Percentiles rank a stretch among this genome's conserved stretches.
Conservation (phyloP, 495 filamentous ascomycete genomes). For the Penicillium atrosanguineum region DNA sequence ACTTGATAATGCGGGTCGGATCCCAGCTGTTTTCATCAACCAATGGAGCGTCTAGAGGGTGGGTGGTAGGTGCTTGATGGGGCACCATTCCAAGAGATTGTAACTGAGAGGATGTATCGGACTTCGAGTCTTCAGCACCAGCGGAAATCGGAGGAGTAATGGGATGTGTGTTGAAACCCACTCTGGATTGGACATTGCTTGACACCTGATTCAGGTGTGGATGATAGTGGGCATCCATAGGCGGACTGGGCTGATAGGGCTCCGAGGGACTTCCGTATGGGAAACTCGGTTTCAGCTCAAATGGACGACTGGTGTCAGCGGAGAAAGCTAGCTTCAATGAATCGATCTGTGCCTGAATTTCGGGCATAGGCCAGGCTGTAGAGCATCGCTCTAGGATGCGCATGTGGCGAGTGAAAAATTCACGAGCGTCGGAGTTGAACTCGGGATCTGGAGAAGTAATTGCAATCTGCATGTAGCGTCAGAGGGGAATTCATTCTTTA, state of each 20-base stretch:
- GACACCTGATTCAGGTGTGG: constrained; percentile 34
- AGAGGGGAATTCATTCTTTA: constrained; percentile 7
- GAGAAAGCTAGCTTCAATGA: constrained; percentile 91
- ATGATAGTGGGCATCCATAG: constrained; percentile 46
- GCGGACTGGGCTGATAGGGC: constrained; percentile 61
- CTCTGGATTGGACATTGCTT: constrained; percentile 53
- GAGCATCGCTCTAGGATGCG: constrained; percentile 86
- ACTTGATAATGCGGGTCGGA: constrained; percentile 91
- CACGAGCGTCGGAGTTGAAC: constrained; percentile 77
- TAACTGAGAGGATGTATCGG: constrained; percentile 70
- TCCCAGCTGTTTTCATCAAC: constrained; percentile 81
- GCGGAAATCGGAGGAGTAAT: constrained; percentile 81
- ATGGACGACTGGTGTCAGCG: constrained; percentile 78
- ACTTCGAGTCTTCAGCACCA: constrained; percentile 70
- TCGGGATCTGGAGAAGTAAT: constrained; percentile 92
- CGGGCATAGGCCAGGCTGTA: constrained; percentile 82
- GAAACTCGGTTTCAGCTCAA: constrained; percentile 84
- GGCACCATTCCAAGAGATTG: constrained; percentile 77
- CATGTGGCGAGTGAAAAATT: constrained; percentile 95
- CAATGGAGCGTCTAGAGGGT: constrained; percentile 53
- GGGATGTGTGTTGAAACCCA: constrained; percentile 73
- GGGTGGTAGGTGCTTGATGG: constrained; percentile 40
- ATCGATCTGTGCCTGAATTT: constrained; percentile 89
- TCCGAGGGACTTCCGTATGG: constrained; percentile 80
- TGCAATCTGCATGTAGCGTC: constrained; percentile 62